phyloP scores from a whole-genome alignment of 495 filamentous ascomycete species.

The Massariosphaeria phaeospora region DNA sequence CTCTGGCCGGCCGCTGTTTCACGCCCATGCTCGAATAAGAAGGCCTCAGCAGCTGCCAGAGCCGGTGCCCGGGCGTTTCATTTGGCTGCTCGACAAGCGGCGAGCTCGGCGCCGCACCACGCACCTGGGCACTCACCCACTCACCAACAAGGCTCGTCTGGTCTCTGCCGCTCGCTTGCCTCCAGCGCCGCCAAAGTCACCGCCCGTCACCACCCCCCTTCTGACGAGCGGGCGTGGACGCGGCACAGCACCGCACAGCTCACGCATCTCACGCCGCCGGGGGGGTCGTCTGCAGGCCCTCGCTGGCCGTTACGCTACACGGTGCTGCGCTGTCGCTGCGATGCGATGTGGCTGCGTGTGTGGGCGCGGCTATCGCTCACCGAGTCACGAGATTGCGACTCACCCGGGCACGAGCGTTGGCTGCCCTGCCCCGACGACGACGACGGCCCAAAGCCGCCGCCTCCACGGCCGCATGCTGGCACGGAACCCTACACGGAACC shows the following conservation, averaged over 20 bases:
- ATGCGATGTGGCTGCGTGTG: neutral
- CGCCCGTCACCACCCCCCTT: no score
- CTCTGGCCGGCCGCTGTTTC: no score
- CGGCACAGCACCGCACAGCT: no score
- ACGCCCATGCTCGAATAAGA: conserved; percentile 9
- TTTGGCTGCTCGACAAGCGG: neutral
- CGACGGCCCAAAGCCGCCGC: no score
- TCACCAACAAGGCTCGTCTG: neutral
- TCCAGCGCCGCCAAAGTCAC: no score
- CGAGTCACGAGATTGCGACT: neutral
- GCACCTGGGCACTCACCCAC: neutral
- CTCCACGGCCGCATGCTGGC: no score
- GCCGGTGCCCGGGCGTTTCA: conserved; percentile 19
- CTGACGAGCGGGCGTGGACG: no score
- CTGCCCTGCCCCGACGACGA: no score
- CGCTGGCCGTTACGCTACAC: neutral
- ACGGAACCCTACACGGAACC: no score
- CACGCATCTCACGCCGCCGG: no score
- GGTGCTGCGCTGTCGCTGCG: neutral
- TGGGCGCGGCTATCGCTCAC: neutral
- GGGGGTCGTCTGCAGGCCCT: no score
- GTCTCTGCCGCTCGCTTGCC: conserved; percentile 9
- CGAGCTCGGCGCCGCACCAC: neutral
- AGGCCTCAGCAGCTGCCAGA: neutral
- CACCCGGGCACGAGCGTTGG: no score